Base-by-base conservation (phyloP, 1,139 yeast species). In the Sugiyamaella paludigena region DNA sequence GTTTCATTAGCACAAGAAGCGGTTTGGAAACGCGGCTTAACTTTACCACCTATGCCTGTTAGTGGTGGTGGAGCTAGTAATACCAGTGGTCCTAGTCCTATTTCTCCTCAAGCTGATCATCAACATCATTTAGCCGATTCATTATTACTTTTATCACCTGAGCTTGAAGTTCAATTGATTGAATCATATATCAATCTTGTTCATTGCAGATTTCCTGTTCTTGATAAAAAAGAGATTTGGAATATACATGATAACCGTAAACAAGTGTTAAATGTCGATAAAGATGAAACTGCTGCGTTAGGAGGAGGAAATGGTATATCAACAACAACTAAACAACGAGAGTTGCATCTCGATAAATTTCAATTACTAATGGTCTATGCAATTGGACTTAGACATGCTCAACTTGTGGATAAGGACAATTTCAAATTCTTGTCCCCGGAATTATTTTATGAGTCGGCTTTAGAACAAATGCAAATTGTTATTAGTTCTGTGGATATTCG, bases 351-450 rank as follows among this genome's bases (percentile, higher is more conserved):
- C 5, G 33, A 36, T n/a, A n/a, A 40, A 16, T 40, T 48, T 24
- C 33, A 32, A 15, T 42, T 48, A 5, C 7, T 45, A 3, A 48
- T 48, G 52, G 45, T 49, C 7, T 49, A 46, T 26, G 52, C 48
- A 4, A 47, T 37, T 24, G 50, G 50, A n/a, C 33, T 42, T 13
- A 28, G 43, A 7, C 47, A 47, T 40, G 30, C 40, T 11, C 50
- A 49, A 43, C 16, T 49, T 13, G 43, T 28, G 10, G 52, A 48
- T 29, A 48, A 43, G 16, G 40, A 31, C 2, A 24, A 9, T 16
- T 31, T 19, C 19, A 36, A 30, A 13, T 8, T 26, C 1, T 12
- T 47, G 10, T 31, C 43, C 13, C 47, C 49, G 4, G 45, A 35
- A 13, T 24, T 12, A n/a, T 31, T 49, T 24, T 49, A 36, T 27